A percentile compares a stretch with the other conserved stretches of the same genome.
These are phyloP conservation scores for Agrostemma githago DNA, from an alignment of 148 eudicot species.

Conservation along the genomic window DNA sequence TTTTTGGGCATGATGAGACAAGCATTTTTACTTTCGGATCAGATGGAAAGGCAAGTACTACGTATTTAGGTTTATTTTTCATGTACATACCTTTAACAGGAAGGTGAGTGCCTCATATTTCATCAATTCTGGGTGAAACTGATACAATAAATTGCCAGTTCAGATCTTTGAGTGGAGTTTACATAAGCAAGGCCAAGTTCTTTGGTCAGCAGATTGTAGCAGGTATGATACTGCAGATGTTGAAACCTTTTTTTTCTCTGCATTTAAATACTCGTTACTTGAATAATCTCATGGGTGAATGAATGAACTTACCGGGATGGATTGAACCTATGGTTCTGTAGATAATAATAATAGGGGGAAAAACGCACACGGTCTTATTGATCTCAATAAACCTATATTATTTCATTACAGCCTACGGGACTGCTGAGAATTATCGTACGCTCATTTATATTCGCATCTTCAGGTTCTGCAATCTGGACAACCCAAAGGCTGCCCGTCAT, in stretches of 20 bases:
- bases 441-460: conserved; percentile 12
- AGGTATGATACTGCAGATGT: conserved; percentile 41
- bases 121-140: conserved; percentile 14
- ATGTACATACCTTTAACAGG: not conserved
- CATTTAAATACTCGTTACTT: not conserved
- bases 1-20: conserved; percentile 90
- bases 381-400: no score
- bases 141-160: conserved; percentile 16
- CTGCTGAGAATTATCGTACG: not conserved
- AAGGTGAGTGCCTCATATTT: not conserved
- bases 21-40: conserved; percentile 86
- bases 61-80: conserved; percentile 10
- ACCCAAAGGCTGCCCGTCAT: conserved; percentile 40
- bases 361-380: no score
- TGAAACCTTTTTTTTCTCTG: not conserved
- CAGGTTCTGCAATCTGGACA: conserved; percentile 48
- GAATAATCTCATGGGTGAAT: not conserved
- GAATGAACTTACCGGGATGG: not conserved
- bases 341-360: no score
- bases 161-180: conserved; percentile 98
- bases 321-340: not conserved
- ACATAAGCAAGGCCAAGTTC: conserved; percentile 83
- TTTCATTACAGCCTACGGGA: no score
- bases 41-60: conserved; percentile 93
- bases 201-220: conserved; percentile 91